phyloP scores from a whole-genome alignment of 257 asterid species.

The Solanum neorickii region DNA sequence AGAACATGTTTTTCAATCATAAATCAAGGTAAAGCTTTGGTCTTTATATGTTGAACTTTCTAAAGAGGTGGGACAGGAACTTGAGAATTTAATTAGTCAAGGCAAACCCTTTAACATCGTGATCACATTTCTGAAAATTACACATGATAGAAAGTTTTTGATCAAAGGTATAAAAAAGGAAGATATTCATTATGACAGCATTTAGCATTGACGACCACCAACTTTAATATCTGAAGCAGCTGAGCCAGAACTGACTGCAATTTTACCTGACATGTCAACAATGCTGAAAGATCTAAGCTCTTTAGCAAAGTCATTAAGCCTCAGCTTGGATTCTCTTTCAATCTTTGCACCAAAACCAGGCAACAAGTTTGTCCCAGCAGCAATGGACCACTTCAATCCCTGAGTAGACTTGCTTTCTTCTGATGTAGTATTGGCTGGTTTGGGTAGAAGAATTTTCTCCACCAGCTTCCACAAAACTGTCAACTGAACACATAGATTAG shows the following conservation, averaged over 20 bases:
- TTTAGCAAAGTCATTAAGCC: conserved; percentile 86
- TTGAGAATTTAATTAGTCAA: not conserved
- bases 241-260: conserved; percentile 1
- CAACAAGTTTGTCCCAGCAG: conserved; percentile 65
- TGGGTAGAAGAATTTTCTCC: conserved; percentile 63
- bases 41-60: not conserved
- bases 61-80: not conserved
- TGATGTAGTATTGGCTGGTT: conserved; percentile 29
- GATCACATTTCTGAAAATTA: not conserved
- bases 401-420: conserved; percentile 46
- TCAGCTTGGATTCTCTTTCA: conserved; percentile 64
- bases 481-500: conserved; percentile 70
- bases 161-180: not conserved
- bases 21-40: not conserved
- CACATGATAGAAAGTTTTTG: not conserved
- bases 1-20: not conserved
- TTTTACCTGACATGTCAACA: conserved; percentile 88
- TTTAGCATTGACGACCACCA: not conserved
- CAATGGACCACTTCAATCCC: conserved; percentile 71
- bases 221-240: not conserved
- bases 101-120: not conserved
- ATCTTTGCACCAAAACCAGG: conserved; percentile 54
- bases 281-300: conserved; percentile 70
- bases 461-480: conserved; percentile 97
- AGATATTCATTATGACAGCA: not conserved